Evolutionary conservation across 306 rosid species (phyloP).

Genomic region (Arachis stenosperma): DNA sequence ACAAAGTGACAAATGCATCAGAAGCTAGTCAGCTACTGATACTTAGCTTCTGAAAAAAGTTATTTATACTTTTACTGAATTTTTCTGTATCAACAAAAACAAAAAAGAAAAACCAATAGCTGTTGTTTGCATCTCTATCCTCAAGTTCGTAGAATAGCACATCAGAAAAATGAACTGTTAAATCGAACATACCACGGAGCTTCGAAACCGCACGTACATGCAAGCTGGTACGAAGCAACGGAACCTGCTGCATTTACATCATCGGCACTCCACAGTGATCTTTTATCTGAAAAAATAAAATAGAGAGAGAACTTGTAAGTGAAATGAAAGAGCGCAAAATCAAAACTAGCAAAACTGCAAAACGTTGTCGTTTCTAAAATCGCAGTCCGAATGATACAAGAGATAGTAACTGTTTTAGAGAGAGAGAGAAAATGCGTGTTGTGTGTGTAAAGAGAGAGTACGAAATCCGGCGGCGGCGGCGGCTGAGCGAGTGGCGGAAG

Average conservation of each 20-base stretch:
- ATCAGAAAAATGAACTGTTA: background rate
- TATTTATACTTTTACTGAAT: too few species aligned
- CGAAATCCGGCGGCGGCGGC: conserved; percentile 45
- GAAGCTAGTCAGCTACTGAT: too few species aligned
- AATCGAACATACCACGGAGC: conserved; percentile 57
- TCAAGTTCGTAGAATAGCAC: background rate
- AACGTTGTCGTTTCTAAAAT: conserved; percentile 10
- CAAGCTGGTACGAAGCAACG: conserved; percentile 58
- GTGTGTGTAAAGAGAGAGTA: conserved; percentile 33
- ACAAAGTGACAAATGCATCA: too few species aligned
- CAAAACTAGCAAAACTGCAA: background rate
- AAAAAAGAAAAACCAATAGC: too few species aligned
- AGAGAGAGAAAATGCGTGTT: background rate
- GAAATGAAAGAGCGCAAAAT: background rate
- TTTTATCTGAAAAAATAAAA: conserved; percentile 50
- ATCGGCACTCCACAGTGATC: conserved; percentile 79
- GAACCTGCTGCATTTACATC: conserved; percentile 53
- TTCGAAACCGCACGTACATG: conserved; percentile 52
- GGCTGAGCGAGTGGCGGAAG: conserved; percentile 50
- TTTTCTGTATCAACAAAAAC: too few species aligned
- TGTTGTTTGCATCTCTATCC: background rate
- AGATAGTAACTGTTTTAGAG: conserved; percentile 7
- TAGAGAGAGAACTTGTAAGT: background rate
- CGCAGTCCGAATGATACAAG: background rate
- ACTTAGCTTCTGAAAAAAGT: too few species aligned